Base-by-base conservation (phyloP, 176 grass and related monocot species). In the Chrysopogon serrulatus region DNA sequence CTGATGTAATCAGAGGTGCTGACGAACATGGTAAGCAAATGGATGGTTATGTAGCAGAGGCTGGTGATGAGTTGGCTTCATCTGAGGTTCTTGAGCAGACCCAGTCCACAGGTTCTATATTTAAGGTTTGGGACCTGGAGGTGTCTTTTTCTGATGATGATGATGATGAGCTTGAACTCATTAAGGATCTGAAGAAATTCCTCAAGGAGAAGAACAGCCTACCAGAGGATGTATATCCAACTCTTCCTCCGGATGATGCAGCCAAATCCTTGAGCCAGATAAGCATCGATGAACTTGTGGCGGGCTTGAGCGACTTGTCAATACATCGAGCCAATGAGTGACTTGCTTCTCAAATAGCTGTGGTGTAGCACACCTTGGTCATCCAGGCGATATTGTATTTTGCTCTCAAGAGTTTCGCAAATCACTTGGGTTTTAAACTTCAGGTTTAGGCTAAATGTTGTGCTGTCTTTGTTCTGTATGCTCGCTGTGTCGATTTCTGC, bases 51-150 rank as follows among this genome's bases (percentile, higher is more conserved):
- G 34, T 68, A 66, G 61, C 48, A 17, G 73, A 62, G 70, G 15
- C 42, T 71, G 79, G 42, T 5, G 72, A 76, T 47, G 79, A 75
- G 27, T 19, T 73, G 19, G 41, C 19, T 37, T 76, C 78, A 30
- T 39, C 63, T 2, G 82, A 85, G 48, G 76, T 60, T 23, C 44
- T 79, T 78, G 73, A 76, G 74, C 59, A 87, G 61, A 32, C 63
- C 11, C 85, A 95, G 63, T 90, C 89, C 0, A 79, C 57, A 23
- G 87, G 88, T 51, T 79, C 72, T 78, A 87, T 95, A 57, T 98
- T 95, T 65, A 94, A 84, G 84, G 93, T 93, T 32, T 98, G 96
- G 96, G 92, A 98, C 83, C 65, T 98, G 51, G 80, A 85, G 6
- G 14, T 49, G 17, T 59, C 70, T 0, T 42, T 67, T 56, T 86